Evolutionary conservation across 2,329 filamentous ascomycete genomes (phyloP), one percentile per base, ranked within the genome.

Genomic region (Fusarium neocosmosporiellum): DNA sequence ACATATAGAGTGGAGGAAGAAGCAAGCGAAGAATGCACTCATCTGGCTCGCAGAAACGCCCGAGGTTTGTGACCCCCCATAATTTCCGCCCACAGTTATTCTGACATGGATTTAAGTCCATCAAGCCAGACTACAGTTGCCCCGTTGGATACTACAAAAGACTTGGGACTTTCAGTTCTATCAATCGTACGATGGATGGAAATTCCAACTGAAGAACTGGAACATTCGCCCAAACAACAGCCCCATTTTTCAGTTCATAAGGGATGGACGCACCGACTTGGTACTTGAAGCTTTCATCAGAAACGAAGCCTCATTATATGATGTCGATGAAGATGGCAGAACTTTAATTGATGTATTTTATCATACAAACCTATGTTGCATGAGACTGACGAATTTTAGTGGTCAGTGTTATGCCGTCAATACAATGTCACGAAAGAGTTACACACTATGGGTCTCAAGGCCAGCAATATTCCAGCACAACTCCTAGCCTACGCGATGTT

Each of bases 251-350:
- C 0, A 0, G 0, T 24, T 54, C 0, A 9, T 37, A 0, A 0
- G 0, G 0, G 0, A 0, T 0, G 71, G 71, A 1, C 0, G 7
- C 0, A 29, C 18, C 2, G 27, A 58, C 0, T 1, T 18, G 1
- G 24, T 70, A 1, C 0, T 71, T 0, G 7, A 34, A 0, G 18
- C 31, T 13, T 18, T 73, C 0, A n/a, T 1, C 0, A 41, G 1
- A 1, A 66, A 62, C 3, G 27, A 68, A 9, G 73, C 64, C 1
- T 73, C 66, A 0, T 31, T 71, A 1, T 63, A 66, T 22, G 73
- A 75, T 4, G 1, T 34, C 0, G 0, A 6, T 14, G 2, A 34
- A 0, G 0, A 0, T 1, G 69, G 69, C 0, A 0, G 0, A 0
- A 60, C 62, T 0, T 8, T 74, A 0, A 9, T 71, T 5, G 1